phyloP scores from a whole-genome alignment of 2,329 filamentous ascomycete species.

The Lasiodiplodia sp. region DNA sequence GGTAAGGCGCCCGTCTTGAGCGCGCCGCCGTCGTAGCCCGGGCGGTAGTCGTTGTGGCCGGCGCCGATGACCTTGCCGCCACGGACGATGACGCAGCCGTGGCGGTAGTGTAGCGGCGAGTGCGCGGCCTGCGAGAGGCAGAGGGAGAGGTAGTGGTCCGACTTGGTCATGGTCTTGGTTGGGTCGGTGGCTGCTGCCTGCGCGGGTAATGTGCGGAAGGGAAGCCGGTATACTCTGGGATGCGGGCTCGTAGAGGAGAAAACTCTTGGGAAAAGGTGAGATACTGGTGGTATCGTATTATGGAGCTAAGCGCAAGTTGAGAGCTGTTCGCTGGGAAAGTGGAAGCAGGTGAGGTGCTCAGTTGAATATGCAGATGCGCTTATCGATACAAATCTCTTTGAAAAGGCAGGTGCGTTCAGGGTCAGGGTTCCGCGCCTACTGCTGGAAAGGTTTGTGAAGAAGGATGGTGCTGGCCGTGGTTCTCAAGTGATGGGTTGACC shows the following conservation, averaged over 20 bases:
- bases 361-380: neutral
- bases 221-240: neutral
- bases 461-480: neutral
- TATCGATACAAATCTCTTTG: neutral
- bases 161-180: slow-evolving; percentile 45
- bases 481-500: neutral
- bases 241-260: neutral
- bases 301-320: neutral
- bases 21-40: slow-evolving; percentile 58
- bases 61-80: slow-evolving; percentile 62
- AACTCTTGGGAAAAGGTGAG: neutral
- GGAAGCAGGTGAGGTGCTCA: neutral
- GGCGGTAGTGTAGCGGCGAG: slow-evolving; percentile 56
- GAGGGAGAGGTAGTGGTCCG: slow-evolving; percentile 58
- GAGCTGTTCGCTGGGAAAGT: neutral
- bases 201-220: neutral
- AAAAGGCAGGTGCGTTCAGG: neutral
- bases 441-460: neutral
- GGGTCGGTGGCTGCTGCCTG: neutral
- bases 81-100: slow-evolving; percentile 60
- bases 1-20: slow-evolving; percentile 56
- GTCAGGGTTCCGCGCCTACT: neutral
- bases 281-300: neutral
- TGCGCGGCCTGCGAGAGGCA: slow-evolving; percentile 61
- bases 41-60: slow-evolving; percentile 59